These are phyloP conservation scores for Starmera dryadoides DNA, from an alignment of 805 yeast species.

Conservation along the genomic window DNA sequence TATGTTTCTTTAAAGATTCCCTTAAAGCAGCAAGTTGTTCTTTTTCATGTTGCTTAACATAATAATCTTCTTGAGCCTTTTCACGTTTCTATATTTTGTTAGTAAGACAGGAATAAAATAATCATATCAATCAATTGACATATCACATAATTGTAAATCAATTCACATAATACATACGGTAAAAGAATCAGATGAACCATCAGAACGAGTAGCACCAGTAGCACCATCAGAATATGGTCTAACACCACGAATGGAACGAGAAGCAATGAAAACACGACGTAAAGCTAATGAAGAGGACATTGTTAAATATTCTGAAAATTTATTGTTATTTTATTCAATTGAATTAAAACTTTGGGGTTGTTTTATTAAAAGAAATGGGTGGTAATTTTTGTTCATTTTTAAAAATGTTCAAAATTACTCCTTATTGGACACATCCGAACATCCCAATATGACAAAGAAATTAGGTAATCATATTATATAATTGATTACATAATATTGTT, in stretches of 20 bases:
- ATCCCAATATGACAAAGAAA: background rate
- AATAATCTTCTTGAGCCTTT: constrained; percentile 83
- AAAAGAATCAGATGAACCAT: constrained; percentile 52
- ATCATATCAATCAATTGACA: background rate
- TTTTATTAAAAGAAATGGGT: background rate
- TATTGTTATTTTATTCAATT: background rate
- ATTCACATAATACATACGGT: constrained; percentile 35
- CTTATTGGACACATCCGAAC: background rate
- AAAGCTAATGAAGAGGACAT: constrained; percentile 22
- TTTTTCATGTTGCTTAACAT: constrained; percentile 82
- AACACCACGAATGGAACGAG: constrained; percentile 15
- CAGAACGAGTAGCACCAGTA: constrained; percentile 52
- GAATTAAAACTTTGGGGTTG: background rate
- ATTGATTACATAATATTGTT: background rate
- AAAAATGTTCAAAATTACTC: background rate
- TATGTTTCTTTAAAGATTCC: constrained; percentile 72
- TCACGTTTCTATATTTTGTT: constrained; percentile 62
- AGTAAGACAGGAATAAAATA: constrained; percentile 3
- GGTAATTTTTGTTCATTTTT: background rate
- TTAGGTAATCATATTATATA: background rate
- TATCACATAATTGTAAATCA: too few relatives aligned
- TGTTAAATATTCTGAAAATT: constrained; percentile 1
- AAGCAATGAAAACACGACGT: constrained; percentile 31
- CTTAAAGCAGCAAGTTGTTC: constrained; percentile 74
- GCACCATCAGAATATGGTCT: constrained; percentile 47